Evolutionary conservation across 2,329 filamentous ascomycete species (phyloP), one percentile per base, ranked within the genome.

Genomic region (Fusarium virguliforme): DNA sequence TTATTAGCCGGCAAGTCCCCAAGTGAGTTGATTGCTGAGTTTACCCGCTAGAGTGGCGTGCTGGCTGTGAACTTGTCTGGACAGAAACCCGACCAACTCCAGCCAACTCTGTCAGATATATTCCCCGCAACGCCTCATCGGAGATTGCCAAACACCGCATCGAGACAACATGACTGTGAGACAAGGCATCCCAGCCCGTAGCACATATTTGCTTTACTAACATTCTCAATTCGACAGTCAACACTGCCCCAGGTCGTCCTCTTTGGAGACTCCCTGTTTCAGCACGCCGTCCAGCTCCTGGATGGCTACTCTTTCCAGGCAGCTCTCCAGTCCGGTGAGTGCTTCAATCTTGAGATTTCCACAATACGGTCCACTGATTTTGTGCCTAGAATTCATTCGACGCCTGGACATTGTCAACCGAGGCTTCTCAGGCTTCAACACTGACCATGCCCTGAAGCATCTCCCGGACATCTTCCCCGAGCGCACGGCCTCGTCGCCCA

Each of bases 221-320:
- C 38, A 37, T 30, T 15, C 67, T 70, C 24, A 61, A 24, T 35
- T 28, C 30, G 12, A 46, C 13, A 88, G 85, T 80, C 80, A 41
- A 83, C 88, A 1, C 92, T 92, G 75, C 90, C 91, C 54, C 93
- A 95, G 77, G 85, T 95, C 74, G 85, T 98, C 68, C 89, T 98
- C 26, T 92, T 98, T 68, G 95, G 95, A 60, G 96, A 98, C 82
- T 97, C 94, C 34, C 91, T 98, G 68, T 91, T 95, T 54, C 90
- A 98, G 77, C 84, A 87, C 43, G 87, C 90, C 2, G 88, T 87
- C 70, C 84, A 86, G 37, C 84, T 90, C 54, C 81, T 87, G 10
- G 83, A 88, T 62, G 93, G 92, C 15, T 95, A 95, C 80, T 93
- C 88, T 1, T 93, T 97, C 75, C 89, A 91, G 64, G 88, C 92